Evolutionary conservation across 148 eudicot species (phyloP).

Genomic region (Amaranthus cruentus): DNA sequence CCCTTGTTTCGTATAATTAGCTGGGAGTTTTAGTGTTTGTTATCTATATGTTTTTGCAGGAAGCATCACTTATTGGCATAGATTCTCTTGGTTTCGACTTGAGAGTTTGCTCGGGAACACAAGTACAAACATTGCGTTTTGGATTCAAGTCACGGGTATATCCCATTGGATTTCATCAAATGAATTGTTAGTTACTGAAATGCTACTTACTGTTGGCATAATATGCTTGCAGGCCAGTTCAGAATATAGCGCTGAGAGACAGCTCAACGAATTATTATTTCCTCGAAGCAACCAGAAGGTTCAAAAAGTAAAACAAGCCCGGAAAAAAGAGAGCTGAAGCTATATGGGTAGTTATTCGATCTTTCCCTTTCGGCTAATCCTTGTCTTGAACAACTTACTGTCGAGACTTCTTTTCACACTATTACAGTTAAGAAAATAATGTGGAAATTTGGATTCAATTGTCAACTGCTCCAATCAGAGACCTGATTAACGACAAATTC

Average conservation of each 20-base stretch:
- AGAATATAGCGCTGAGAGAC: constrained; percentile 92
- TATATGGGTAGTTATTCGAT: constrained; percentile 5
- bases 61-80: constrained; percentile 72
- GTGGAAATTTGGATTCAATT: no score
- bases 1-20: neutral
- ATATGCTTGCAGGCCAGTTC: constrained; percentile 74
- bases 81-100: constrained; percentile 94
- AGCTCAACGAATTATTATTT: constrained; percentile 71
- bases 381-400: no score
- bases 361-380: neutral
- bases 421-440: no score
- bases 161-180: neutral
- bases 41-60: constrained; percentile 43
- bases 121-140: constrained; percentile 87
- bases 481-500: no score
- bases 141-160: constrained; percentile 73
- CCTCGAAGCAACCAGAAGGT: constrained; percentile 63
- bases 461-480: no score
- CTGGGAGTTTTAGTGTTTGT: neutral
- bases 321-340: constrained; percentile 51
- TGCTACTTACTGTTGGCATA: neutral
- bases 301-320: constrained; percentile 59
- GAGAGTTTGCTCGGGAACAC: constrained; percentile 87
- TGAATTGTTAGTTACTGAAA: neutral
- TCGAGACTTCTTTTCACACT: no score